phyloP scores from a whole-genome alignment of 176 grass and related monocot species.

The Saccharum spontaneum region DNA sequence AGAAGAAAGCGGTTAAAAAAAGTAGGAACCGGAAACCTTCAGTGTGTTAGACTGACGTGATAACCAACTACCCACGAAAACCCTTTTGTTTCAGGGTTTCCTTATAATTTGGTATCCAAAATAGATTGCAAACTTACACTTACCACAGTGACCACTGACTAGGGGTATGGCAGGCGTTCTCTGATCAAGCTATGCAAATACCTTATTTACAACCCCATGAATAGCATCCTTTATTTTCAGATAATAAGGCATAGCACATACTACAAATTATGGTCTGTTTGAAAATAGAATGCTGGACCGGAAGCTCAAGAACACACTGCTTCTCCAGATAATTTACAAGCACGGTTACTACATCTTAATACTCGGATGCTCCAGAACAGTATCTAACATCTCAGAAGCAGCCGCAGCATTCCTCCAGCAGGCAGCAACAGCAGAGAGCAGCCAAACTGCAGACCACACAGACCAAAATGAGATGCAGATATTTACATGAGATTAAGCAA shows the following conservation, averaged over 20 bases:
- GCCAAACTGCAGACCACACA: conserved; percentile 6
- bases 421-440: conserved; percentile 42
- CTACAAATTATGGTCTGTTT: background rate
- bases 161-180: background rate
- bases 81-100: background rate
- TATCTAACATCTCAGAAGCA: conserved; percentile 7
- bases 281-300: background rate
- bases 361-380: background rate
- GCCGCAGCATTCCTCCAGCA: conserved; percentile 43
- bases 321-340: background rate
- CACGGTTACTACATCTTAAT: background rate
- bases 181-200: background rate
- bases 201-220: background rate
- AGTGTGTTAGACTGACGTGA: conserved; percentile 88
- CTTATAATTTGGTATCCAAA: too few species aligned
- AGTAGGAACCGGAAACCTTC: conserved; percentile 58
- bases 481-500: background rate
- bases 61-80: conserved; percentile 88
- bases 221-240: background rate
- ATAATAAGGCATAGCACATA: background rate
- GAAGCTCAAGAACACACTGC: background rate
- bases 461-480: background rate
- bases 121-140: too few species aligned
- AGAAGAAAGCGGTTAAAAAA: background rate
- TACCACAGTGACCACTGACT: too few species aligned